These are phyloP conservation scores for Candida oleophila DNA, from an alignment of 805 yeast genomes.

Conservation along the genomic window DNA sequence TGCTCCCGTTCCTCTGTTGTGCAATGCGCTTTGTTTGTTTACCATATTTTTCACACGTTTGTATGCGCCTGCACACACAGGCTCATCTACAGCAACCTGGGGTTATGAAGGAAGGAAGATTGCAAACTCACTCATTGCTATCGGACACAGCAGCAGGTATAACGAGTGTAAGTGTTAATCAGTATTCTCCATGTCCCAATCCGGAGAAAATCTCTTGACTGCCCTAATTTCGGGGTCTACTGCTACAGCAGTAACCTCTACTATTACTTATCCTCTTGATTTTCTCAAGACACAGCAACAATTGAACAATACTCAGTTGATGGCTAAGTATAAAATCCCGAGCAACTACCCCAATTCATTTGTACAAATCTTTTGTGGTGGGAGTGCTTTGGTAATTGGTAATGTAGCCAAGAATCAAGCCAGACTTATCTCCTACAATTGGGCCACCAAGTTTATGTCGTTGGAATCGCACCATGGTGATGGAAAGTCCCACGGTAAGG, in stretches of 20 bases:
- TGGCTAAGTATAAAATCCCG: conserved; percentile 32
- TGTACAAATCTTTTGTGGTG: conserved; percentile 52
- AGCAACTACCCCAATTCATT: conserved; percentile 31
- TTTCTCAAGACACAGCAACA: conserved; percentile 66
- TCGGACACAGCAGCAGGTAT: too few species aligned
- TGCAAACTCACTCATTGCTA: too few species aligned
- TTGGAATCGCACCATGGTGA: conserved; percentile 32
- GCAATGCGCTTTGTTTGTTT: neutral
- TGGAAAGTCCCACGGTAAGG: conserved; percentile 35
- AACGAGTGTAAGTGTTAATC: neutral
- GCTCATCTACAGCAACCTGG: neutral
- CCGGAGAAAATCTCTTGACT: conserved; percentile 44
- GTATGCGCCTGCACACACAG: neutral
- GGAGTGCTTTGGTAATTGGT: conserved; percentile 75
- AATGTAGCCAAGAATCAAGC: conserved; percentile 70
- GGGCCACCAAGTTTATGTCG: conserved; percentile 67
- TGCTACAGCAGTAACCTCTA: conserved; percentile 63
- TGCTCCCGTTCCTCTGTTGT: neutral
- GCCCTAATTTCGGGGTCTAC: conserved; percentile 60
- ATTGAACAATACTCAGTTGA: conserved; percentile 44
- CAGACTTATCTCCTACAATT: conserved; percentile 72
- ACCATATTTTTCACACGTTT: neutral
- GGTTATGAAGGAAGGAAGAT: neutral
- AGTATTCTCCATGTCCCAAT: conserved; percentile 1
- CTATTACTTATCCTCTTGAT: conserved; percentile 70